Percentiles rank a stretch among this genome's conserved stretches.
These are phyloP conservation scores for Suillus lakei DNA, from an alignment of 768 basidiomycete genomes.

Conservation along the genomic window DNA sequence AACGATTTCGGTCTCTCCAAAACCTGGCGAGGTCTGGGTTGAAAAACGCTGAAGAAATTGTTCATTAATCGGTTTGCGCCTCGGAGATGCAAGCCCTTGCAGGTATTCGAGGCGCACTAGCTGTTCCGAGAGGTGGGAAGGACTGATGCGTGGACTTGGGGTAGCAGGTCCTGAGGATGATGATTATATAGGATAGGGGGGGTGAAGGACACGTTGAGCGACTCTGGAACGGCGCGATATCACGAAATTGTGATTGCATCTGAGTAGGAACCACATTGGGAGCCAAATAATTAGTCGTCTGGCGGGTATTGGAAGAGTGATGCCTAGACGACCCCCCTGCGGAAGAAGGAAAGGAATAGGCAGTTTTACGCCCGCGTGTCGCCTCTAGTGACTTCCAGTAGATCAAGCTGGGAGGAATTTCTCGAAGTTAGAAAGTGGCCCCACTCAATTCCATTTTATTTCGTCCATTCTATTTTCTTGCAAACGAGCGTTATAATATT, in stretches of 20 bases:
- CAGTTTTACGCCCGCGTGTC: slow-evolving; percentile 25
- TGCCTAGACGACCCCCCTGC: slow-evolving; percentile 14
- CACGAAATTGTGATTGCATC: slow-evolving; percentile 23
- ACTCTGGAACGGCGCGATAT: slow-evolving; percentile 23
- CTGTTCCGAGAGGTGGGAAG: slow-evolving; percentile 31
- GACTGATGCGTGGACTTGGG: slow-evolving; percentile 35
- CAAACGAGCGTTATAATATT: too few relatives aligned
- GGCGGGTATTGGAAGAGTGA: slow-evolving; percentile 27
- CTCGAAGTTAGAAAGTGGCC: slow-evolving; percentile 40
- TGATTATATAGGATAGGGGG: too few relatives aligned
- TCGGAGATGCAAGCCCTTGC: slow-evolving; percentile 54
- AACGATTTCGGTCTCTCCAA: slow-evolving; percentile 13
- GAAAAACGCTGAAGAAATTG: slow-evolving; percentile 64
- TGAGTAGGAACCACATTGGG: slow-evolving; percentile 27
- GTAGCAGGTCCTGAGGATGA: slow-evolving; percentile 45
- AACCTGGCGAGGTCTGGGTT: slow-evolving; percentile 28
- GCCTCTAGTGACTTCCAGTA: slow-evolving; percentile 22
- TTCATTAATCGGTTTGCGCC: slow-evolving; percentile 68
- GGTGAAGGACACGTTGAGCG: slow-evolving; percentile 33
- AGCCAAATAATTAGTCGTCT: slow-evolving; percentile 40
- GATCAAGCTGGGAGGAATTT: slow-evolving; percentile 30
- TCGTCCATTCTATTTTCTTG: too few relatives aligned
- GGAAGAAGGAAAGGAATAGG: slow-evolving; percentile 37
- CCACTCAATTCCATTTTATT: too few relatives aligned
- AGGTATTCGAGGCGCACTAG: slow-evolving; percentile 71